Evolutionary conservation across 345 rosid genomes (phyloP), one percentile per base, ranked within the genome.

Genomic region (Euclidium syriacum): DNA sequence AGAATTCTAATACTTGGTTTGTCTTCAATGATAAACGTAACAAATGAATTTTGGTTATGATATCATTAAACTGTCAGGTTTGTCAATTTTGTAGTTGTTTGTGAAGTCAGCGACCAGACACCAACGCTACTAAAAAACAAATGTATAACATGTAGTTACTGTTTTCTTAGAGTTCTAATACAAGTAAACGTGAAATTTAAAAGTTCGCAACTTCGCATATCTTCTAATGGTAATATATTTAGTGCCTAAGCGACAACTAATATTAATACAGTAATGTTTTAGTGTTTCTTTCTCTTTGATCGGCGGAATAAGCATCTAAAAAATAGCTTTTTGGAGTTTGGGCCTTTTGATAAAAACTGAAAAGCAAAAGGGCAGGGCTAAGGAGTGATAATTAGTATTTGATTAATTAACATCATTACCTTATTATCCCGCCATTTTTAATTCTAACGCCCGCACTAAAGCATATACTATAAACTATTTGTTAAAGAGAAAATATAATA

Each of bases 261-360:
- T n/a, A n/a, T n/a, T n/a, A n/a, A n/a, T n/a, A n/a, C n/a, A n/a
- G n/a, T n/a, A n/a, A n/a, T n/a, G n/a, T n/a, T n/a, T 34, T 34
- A 11, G 26, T 43, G 39, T 27, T 47, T 24, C 42, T 29, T 39
- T 58, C 18, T 67, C 35, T 30, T 20, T 39, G 43, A 67, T 57
- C 38, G 42, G 51, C 38, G 42, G 51, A 67, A 67, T 67, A 67
- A 67, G 72, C 72, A 67, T 58, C 72, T 48, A 58, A 67, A 67
- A 56, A 29, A 14, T 67, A 49, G 43, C 52, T 49, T 67, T 67
- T 36, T 12, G 5, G 49, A 18, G 24, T 56, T 10, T 47, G 24
- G 0, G 38, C 26, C 50, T 48, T 66, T 67, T 25, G 14, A 15
- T 2, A 19, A 27, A 2, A 56, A n/a, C n/a, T n/a, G n/a, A n/a